These are phyloP conservation scores for Colletotrichum godetiae DNA, from an alignment of 2,329 filamentous ascomycete species.

Conservation along the genomic window DNA sequence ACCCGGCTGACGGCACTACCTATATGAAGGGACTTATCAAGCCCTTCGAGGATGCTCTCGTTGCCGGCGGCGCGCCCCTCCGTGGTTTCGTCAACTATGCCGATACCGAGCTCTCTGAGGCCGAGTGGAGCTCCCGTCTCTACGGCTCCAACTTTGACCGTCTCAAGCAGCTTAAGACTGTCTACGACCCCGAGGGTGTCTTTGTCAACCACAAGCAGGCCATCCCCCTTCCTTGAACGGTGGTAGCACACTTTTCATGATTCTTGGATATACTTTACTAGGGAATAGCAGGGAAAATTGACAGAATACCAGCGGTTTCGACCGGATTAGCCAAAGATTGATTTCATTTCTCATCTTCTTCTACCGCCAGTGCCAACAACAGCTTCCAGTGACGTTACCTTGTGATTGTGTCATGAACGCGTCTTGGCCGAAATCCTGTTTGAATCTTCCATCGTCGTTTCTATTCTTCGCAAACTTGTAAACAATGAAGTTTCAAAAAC, in stretches of 20 bases:
- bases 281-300: neutral
- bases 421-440: neutral
- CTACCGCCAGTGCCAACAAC: too few relatives aligned
- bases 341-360: too few relatives aligned
- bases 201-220: conserved; percentile 35
- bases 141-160: conserved; percentile 35
- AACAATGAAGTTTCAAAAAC: neutral
- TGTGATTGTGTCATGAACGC: neutral
- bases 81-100: conserved; percentile 36
- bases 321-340: too few relatives aligned
- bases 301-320: neutral
- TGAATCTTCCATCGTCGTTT: neutral
- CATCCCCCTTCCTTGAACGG: conserved; percentile 27
- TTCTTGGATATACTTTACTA: neutral
- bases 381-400: too few relatives aligned
- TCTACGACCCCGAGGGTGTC: conserved; percentile 31
- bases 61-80: conserved; percentile 22
- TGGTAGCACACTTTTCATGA: neutral
- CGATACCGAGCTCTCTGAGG: conserved; percentile 33
- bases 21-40: conserved; percentile 57
- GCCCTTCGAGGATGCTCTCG: conserved; percentile 35
- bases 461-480: too few relatives aligned
- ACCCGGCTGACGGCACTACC: conserved; percentile 57
- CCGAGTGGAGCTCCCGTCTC: conserved; percentile 33
- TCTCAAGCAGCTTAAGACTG: conserved; percentile 34